Conservation (phyloP, 768 basidiomycete species). For the Lactarius hengduanensis region DNA sequence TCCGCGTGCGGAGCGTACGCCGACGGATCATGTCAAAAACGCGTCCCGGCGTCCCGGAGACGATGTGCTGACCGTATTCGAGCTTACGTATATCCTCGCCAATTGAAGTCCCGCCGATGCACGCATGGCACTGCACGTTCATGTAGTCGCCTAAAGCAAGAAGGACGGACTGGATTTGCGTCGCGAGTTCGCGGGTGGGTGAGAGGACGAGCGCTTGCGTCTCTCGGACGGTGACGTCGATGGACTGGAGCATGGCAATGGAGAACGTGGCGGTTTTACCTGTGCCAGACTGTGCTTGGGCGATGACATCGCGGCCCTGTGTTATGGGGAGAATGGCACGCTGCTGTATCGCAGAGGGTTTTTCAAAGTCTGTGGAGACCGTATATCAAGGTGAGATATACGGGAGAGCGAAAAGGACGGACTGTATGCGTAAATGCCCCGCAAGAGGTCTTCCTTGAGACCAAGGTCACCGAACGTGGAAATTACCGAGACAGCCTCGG, state of each 20-base stretch:
- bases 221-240: slow-evolving; percentile 92
- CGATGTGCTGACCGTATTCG: slow-evolving; percentile 96
- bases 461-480: slow-evolving; percentile 89
- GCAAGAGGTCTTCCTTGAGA: slow-evolving; percentile 91
- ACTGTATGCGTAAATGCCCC: slow-evolving; percentile 99
- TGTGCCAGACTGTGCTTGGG: slow-evolving; percentile 95
- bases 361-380: slow-evolving; percentile 74
- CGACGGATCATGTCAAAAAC: slow-evolving; percentile 99
- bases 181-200: slow-evolving; percentile 97
- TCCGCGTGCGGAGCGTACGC: slow-evolving; percentile 86
- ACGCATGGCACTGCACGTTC: slow-evolving; percentile 98
- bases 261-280: slow-evolving; percentile 99
- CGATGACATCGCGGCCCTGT: slow-evolving; percentile 96
- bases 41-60: slow-evolving; percentile 97
- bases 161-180: slow-evolving; percentile 98
- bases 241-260: slow-evolving; percentile 90
- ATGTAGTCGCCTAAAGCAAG: slow-evolving; percentile 97
- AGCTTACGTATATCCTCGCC: slow-evolving; percentile 97
- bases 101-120: slow-evolving; percentile 96
- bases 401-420: slow-evolving; percentile 32
- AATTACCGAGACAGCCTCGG: slow-evolving; percentile 85
- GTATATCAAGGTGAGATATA: slow-evolving; percentile 9
- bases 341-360: slow-evolving; percentile 98
- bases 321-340: slow-evolving; percentile 96
- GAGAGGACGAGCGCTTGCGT: slow-evolving; percentile 96